A percentile compares a stretch with the other conserved stretches of the same genome.
These are phyloP conservation scores for Cutaneotrichosporon mucoides DNA, from an alignment of 1,284 basidiomycete species.

Conservation along the genomic window DNA sequence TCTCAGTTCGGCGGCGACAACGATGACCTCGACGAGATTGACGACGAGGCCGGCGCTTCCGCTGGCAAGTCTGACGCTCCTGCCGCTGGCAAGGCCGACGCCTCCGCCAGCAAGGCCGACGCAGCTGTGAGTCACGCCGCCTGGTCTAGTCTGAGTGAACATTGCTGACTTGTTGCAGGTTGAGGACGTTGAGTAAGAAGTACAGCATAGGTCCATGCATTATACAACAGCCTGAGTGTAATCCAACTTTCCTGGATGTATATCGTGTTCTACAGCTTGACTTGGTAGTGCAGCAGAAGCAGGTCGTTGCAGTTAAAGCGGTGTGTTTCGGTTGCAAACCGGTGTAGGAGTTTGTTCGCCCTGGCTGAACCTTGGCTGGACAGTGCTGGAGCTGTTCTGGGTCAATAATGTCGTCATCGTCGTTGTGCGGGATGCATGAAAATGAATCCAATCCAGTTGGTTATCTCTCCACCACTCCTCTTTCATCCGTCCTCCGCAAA, in stretches of 20 bases:
- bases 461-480: not conserved
- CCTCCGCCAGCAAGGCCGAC: conserved; percentile 25
- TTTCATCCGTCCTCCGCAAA: not conserved
- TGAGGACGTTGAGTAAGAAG: conserved; percentile 36
- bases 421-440: too few species aligned
- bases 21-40: conserved; percentile 27
- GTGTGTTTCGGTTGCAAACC: too few species aligned
- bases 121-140: not conserved
- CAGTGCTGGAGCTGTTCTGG: too few species aligned
- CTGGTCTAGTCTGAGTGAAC: too few species aligned
- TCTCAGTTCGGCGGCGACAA: conserved; percentile 39
- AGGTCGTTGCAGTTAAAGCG: too few species aligned
- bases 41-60: conserved; percentile 51
- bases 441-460: too few species aligned
- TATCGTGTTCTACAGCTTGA: not conserved
- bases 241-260: not conserved
- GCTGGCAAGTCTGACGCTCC: conserved; percentile 57
- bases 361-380: too few species aligned
- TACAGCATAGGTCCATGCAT: conserved; percentile 6
- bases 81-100: conserved; percentile 17
- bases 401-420: too few species aligned
- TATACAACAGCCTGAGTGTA: not conserved
- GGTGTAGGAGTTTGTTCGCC: too few species aligned
- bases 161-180: conserved; percentile 15
- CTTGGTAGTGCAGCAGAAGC: too few species aligned